Conservation (phyloP, 1,284 basidiomycete genomes). For the Trichosporon ovoides region DNA sequence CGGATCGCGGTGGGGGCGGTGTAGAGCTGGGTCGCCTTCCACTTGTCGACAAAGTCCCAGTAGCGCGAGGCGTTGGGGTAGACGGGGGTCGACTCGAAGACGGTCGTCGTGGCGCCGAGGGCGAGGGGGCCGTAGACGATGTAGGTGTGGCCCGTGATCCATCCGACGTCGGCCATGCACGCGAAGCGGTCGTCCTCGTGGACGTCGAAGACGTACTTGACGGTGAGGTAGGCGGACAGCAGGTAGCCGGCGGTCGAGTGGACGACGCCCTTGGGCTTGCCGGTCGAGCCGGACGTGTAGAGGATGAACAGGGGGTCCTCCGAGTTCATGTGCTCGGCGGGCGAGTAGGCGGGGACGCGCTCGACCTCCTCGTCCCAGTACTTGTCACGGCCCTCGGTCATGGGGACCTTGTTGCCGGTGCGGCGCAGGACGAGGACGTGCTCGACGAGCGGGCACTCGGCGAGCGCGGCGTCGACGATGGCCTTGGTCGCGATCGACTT, state of each 20-base stretch:
- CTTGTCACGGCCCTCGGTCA: conserved; percentile 77
- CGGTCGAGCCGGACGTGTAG: conserved; percentile 60
- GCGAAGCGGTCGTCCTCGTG: conserved; percentile 88
- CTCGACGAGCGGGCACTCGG: conserved; percentile 77
- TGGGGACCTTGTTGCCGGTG: conserved; percentile 78
- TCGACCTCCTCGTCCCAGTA: conserved; percentile 95
- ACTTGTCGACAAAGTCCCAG: conserved; percentile 92
- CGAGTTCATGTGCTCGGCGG: conserved; percentile 75
- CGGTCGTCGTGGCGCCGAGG: conserved; percentile 82
- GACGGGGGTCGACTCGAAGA: conserved; percentile 95
- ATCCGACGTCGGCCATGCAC: conserved; percentile 98
- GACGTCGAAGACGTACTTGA: conserved; percentile 95
- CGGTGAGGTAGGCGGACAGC: conserved; percentile 80
- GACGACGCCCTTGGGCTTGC: conserved; percentile 49
- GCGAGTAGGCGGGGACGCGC: conserved; percentile 83
- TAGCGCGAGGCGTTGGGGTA: conserved; percentile 94
- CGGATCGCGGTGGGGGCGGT: conserved; percentile 84
- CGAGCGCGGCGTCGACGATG: conserved; percentile 83
- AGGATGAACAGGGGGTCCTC: conserved; percentile 86
- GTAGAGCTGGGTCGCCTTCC: conserved; percentile 93
- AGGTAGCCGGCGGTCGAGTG: conserved; percentile 44
- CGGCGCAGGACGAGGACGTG: conserved; percentile 86
- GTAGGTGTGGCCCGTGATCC: conserved; percentile 98
- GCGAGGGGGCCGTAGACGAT: conserved; percentile 91
- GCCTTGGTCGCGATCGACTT: conserved; percentile 93